Evolutionary conservation across 345 rosid species (phyloP), one percentile per base, ranked within the genome.

Genomic region (Syzygium aromaticum): DNA sequence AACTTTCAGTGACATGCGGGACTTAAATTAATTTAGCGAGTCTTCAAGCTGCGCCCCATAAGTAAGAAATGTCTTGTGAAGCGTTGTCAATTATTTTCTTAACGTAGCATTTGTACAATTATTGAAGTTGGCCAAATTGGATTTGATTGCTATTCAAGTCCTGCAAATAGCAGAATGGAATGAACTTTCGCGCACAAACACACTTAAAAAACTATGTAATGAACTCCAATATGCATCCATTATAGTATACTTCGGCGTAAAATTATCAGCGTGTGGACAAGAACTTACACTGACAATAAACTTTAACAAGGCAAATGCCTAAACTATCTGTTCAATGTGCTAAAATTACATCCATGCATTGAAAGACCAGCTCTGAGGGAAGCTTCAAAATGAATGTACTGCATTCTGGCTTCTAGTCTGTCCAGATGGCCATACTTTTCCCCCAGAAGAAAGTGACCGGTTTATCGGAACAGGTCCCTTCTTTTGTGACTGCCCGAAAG

Each of bases 401-500:
- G 91, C 56, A 84, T 89, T 85, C 88, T 88, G 82, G 82, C 38
- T 38, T 73, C 49, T 73, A 49, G 49, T 19, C 87, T 91, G 88
- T 86, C 89, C 89, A 6, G 93, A 90, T 33, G 90, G 59, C 21
- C 86, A 86, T 15, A 89, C 90, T 27, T 92, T 92, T 54, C 90
- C 90, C 87, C 88, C 77, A n/a, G 92, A 91, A 12, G 94, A 89
- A 30, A 91, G 13, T 0, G 91, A 91, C 51, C 92, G 91, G 51
- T 92, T 93, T 94, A 93, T 89, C 4, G 89, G 52, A 85, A 88
- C 21, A 15, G 92, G 89, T 22, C 90, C 92, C 86, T 89, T 93
- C 84, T 91, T 90, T 82, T 92, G 89, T 8, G 92, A 87, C 77
- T 86, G 86, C 51, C 94, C 92, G 16, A 63, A 87, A 10, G 93